A percentile compares a stretch with the other conserved stretches of the same genome.
These are phyloP conservation scores for Phyllosticta citriasiana DNA, from an alignment of 2,329 filamentous ascomycete genomes.

Conservation along the genomic window DNA sequence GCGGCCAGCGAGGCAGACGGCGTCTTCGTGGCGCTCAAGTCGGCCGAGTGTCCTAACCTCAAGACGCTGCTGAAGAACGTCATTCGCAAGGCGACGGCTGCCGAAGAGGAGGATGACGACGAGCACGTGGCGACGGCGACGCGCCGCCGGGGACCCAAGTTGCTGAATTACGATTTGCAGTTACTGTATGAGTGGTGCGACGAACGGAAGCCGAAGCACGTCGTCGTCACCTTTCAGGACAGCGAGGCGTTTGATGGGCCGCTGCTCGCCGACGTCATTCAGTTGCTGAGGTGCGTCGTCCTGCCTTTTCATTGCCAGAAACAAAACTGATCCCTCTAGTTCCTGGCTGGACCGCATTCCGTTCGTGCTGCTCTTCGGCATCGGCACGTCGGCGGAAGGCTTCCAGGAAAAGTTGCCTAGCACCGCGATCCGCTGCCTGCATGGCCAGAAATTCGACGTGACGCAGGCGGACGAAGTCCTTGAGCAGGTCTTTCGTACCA, in stretches of 20 bases:
- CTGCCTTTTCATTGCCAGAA: not conserved
- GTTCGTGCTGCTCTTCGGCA: conserved; percentile 66
- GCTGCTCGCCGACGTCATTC: conserved; percentile 61
- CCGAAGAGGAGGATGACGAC: conserved; percentile 46
- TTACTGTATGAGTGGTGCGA: conserved; percentile 53
- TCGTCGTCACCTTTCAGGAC: conserved; percentile 68
- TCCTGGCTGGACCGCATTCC: conserved; percentile 67
- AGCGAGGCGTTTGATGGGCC: conserved; percentile 70
- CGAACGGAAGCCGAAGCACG: conserved; percentile 43
- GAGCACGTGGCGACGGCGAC: conserved; percentile 17
- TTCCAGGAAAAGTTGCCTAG: conserved; percentile 66
- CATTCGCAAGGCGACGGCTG: conserved; percentile 54
- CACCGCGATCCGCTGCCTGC: conserved; percentile 54
- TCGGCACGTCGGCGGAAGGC: conserved; percentile 72
- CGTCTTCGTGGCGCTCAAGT: conserved; percentile 56
- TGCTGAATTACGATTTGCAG: conserved; percentile 71
- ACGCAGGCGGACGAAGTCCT: conserved; percentile 62
- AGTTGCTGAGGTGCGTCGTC: conserved; percentile 52
- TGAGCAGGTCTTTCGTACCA: conserved; percentile 59
- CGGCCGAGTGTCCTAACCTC: conserved; percentile 61
- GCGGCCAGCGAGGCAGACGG: conserved; percentile 23
- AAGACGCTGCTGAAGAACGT: conserved; percentile 64
- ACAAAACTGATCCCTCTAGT: conserved; percentile 25
- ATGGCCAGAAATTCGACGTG: conserved; percentile 67
- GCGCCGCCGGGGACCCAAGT: conserved; percentile 46